Percentiles rank a stretch among this genome's conserved stretches.
These are phyloP conservation scores for Schwanniomyces etchellsii DNA, from an alignment of 1,139 yeast genomes.

Conservation along the genomic window DNA sequence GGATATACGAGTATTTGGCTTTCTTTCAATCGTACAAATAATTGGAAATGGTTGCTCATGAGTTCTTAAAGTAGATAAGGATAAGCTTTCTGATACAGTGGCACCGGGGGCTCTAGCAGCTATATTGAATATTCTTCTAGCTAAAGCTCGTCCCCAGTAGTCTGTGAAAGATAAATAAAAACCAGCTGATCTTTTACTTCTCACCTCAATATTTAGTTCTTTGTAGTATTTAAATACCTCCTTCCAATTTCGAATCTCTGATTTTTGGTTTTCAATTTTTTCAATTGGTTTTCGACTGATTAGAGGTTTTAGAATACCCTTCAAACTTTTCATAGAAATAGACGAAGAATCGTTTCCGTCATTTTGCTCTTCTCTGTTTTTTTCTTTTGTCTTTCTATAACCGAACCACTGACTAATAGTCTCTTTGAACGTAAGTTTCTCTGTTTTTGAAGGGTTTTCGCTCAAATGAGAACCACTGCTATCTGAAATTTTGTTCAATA, in stretches of 20 bases:
- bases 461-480: neutral
- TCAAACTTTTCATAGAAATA: slow-evolving; percentile 1
- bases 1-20: slow-evolving; percentile 16
- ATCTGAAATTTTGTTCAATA: neutral
- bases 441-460: neutral
- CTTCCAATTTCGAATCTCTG: slow-evolving; percentile 13
- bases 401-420: slow-evolving; percentile 2
- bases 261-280: neutral
- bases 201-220: slow-evolving; percentile 46
- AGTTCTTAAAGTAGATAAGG: slow-evolving; percentile 13
- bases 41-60: slow-evolving; percentile 40
- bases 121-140: slow-evolving; percentile 39
- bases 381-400: too few relatives aligned
- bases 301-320: slow-evolving; percentile 3
- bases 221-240: slow-evolving; percentile 41
- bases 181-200: slow-evolving; percentile 48
- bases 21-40: slow-evolving; percentile 29
- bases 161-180: slow-evolving; percentile 58
- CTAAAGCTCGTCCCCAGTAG: slow-evolving; percentile 62
- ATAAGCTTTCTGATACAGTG: slow-evolving; percentile 18
- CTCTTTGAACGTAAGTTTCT: neutral
- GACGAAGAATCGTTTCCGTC: neutral
- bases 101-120: slow-evolving; percentile 31
- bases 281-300: slow-evolving; percentile 1
- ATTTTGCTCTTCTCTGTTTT: slow-evolving; percentile 1